Evolutionary conservation across 2,329 filamentous ascomycete species (phyloP), one percentile per base, ranked within the genome.

Genomic region (Aspergillus clavatus): DNA sequence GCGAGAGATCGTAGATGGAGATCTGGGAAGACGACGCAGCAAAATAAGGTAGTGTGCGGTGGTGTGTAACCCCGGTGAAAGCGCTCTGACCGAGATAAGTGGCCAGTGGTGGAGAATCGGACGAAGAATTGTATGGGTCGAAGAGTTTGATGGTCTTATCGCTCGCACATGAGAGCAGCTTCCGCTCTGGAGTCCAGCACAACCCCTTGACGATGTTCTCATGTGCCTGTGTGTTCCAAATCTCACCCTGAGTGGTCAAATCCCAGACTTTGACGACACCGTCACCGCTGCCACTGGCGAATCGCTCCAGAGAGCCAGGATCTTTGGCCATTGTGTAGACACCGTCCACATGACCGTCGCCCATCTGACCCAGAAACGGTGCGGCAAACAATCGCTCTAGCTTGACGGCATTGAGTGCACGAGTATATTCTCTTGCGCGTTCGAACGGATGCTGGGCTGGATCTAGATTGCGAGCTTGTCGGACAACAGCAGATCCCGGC

Each of bases 251-350:
- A 50, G 76, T 84, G 7, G 83, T 80, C 56, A 93, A 72, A 68
- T 94, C 85, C 89, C 89, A 95, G 26, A 93, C 86, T 70, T 98
- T 98, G 46, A 98, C 81, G 7, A 96, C 82, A 53, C 93, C 91
- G 67, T 98, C 93, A 52, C 90, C 90, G 55, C 85, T 89, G 35
- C 87, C 89, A 60, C 86, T 91, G 5, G 89, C 88, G 56, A 90
- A 80, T 46, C 83, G 76, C 57, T 88, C 79, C 21, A 91, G 70
- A 6, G 83, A 84, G 55, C 81, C 82, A 5, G 86, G 85, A 57
- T 93, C 88, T 66, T 89, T 89, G 48, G 86, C 84, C 66, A 93
- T 81, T 27, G 81, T 81, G 67, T 91, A 93, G 7, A 87, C 82
- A 52, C 93, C 93, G 61, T 98, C 93, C 45, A 96, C 87, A 70